Evolutionary conservation across 2,329 filamentous ascomycete genomes (phyloP), one percentile per base, ranked within the genome.

Genomic region (Myotisia sp.): DNA sequence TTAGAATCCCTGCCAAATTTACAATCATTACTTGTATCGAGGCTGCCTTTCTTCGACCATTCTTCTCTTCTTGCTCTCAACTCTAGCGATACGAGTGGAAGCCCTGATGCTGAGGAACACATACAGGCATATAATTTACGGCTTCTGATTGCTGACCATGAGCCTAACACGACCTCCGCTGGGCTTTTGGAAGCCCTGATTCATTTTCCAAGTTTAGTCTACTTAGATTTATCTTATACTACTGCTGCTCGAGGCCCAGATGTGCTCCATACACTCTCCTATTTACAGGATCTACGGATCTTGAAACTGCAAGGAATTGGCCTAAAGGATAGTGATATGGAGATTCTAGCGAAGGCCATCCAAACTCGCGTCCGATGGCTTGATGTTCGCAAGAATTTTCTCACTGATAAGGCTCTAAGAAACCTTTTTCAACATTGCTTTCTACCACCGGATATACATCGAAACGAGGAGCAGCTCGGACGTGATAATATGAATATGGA

Each of bases 11-110:
- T 76, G 13, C 72, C 72, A 2, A 64, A 65, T 34, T 53, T 76
- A 10, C 72, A 76, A 43, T 71, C 67, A 1, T 52, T 76, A 31
- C 63, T 75, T 38, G 70, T 76, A 7, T 64, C 69, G 10, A 63
- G 62, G 19, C 51, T 76, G 30, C 69, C 71, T 0, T 75, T 74
- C 47, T 75, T 76, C 45, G 72, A 76, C 37, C 70, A 76, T 47
- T 63, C 64, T 39, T 61, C 69, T 12, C 60, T 76, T 35, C 54
- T 63, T 37, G 66, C 64, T 2, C 46, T 75, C 36, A 62, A 56
- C 4, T 26, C 35, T 8, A 18, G 23, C 36, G 17, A 33, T 17
- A n/a, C n/a, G n/a, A n/a, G n/a, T n/a, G n/a, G n/a, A n/a, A 2
- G 8, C 3, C 22, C 22, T 24, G 12, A 12, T 24, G 8, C 22